These are phyloP conservation scores for Lactuca sativa DNA, from an alignment of 129 eudicot species.

Conservation along the genomic window DNA sequence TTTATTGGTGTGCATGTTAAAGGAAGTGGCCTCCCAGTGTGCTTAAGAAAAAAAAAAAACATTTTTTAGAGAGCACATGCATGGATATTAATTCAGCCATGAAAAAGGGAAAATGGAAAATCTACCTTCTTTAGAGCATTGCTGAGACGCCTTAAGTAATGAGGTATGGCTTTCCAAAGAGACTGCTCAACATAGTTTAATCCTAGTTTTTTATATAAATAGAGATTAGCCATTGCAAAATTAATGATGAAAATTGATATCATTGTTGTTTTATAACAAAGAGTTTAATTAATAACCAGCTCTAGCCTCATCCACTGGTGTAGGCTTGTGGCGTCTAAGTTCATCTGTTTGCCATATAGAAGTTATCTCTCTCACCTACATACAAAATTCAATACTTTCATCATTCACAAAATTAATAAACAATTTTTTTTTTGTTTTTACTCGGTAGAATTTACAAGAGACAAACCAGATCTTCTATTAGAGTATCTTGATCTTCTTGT, in stretches of 20 bases:
- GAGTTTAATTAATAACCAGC: conserved; percentile 52
- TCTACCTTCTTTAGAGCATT: conserved; percentile 93
- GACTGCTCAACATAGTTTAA: conserved; percentile 92
- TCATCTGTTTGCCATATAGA: conserved; percentile 99
- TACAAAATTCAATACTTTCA: conserved; percentile 19
- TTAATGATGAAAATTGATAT: not conserved
- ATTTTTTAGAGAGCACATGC: not conserved
- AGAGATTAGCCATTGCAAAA: conserved; percentile 2
- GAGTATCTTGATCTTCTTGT: conserved; percentile 84
- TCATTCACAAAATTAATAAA: conserved; percentile 5
- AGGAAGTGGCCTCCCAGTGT: conserved; percentile 93
- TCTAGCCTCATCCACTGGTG: conserved; percentile 98
- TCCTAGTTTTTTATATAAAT: conserved; percentile 48
- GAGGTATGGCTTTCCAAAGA: conserved; percentile 97
- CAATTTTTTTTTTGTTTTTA: not conserved
- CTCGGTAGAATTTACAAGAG: conserved; percentile 7
- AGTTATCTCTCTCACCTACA: conserved; percentile 92
- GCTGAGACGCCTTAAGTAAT: conserved; percentile 91
- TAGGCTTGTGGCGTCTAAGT: conserved; percentile 94
- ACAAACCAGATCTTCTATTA: conserved; percentile 92
- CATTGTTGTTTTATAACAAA: not conserved
- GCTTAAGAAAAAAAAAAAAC: conserved; percentile 42
- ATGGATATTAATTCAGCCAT: not conserved
- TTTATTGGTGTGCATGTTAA: conserved; percentile 91
- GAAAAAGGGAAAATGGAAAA: conserved; percentile 6